Evolutionary conservation across 2,329 filamentous ascomycete species (phyloP), one percentile per base, ranked within the genome.

Genomic region (Fusarium praegraminearum): DNA sequence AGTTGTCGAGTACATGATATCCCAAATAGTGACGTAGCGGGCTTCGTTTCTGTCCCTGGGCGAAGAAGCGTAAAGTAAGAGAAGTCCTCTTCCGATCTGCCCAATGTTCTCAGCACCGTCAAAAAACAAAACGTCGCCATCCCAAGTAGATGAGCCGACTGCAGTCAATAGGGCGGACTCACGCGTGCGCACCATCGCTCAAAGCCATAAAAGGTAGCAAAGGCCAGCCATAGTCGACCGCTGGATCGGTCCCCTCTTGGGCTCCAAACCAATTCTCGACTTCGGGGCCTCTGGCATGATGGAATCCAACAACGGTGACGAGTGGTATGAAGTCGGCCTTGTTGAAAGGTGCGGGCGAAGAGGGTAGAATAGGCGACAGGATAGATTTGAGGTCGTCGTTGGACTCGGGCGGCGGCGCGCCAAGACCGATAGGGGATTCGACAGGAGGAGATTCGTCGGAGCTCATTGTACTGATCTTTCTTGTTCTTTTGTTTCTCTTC

Each of bases 191-290:
- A 55, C 96, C 96, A 78, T 99, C 96, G 61, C 93, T 96, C 76
- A 99, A 82, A 28, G 96, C 96, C 93, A 98, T 98, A 80, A 99
- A 99, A 0, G 96, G 94, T 66, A 99, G 85, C 72, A 98, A 81
- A 30, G 90, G 87, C 96, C 96, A 99, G 77, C 96, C 93, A 81
- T 97, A 95, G 62, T 94, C 91, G 46, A 82, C 84, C 5, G 92
- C 92, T 13, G 95, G 93, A 80, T 98, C 94, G 62, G 83, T 84
- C 56, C 90, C 92, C 73, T 94, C 90, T 22, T 90, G 80, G 30
- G 82, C 88, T 66, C 93, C 94, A 77, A 97, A 93, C 92, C 95
- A 98, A 75, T 86, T 88, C 83, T 98, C 94, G 59, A 98, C 92
- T 82, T 99, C 96, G 33, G 96, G 96, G 11, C 96, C 96, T 78